Base-by-base conservation (phyloP, 192 early-diverging fungal genomes). In the Podila minutissima region DNA sequence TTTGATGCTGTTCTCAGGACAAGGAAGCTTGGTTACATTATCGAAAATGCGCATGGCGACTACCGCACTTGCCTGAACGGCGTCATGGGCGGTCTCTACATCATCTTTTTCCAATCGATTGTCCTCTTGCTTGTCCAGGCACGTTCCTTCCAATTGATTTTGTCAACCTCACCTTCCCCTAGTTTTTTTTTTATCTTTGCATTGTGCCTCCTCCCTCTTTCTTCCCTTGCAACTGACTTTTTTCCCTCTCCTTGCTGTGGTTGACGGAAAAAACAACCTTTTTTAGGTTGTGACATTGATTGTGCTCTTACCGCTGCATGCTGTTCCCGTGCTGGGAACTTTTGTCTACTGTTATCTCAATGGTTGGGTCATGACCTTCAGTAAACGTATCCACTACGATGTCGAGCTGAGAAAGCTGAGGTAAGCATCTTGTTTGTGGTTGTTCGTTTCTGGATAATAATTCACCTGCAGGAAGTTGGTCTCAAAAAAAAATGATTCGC, bases 281-380 rank as follows among this genome's bases (percentile, higher is more conserved):
- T 22, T 31, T 28, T 65, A 89, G 84, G 50, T 90, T 51, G 66
- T 91, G 0, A 67, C 88, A 10, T 48, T 91, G 24, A 62, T 91
- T 58, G 64, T 92, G 17, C 90, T 91, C 2, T 61, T 87, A 6
- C 91, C 91, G 32, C 67, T 93, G 33, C 85, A 90, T 77, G 81
- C 86, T 31, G 61, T 84, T 62, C 92, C 92, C 22, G 61, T 93
- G 10, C 49, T 86, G 12, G 92, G 92, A 32, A 88, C 89, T 4
- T 55, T 86, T 46, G 31, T 90, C 38, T 87, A 86, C 20, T 89
- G 88, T 57, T 88, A 86, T 46, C 70, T 89, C 41, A 89, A 88
- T 75, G 88, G 87, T 20, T 89, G 88, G 88, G 72, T 88, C 3
- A 60, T 75, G 48, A 74, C 84, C 13, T 89, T 86, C 75, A 75